Conservation (phyloP, 2,329 filamentous ascomycete species). For the Claviceps pusilla region DNA sequence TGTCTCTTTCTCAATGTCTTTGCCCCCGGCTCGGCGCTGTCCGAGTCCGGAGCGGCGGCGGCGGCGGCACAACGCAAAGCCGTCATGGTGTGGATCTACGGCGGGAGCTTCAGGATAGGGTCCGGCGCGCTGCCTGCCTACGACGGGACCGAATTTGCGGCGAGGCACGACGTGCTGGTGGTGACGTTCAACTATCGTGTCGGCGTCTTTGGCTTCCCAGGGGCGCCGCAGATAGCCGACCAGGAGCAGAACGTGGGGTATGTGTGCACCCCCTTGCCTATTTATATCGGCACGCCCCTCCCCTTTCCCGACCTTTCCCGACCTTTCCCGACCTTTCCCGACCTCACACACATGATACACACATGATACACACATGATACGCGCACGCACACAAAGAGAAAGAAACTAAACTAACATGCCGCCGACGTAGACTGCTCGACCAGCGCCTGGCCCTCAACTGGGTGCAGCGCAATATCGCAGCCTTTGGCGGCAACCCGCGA, state of each 20-base stretch:
- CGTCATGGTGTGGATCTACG: slow-evolving; percentile 15
- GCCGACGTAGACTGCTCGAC: slow-evolving; percentile 14
- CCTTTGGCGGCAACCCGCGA: slow-evolving; percentile 49
- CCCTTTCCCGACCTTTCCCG: no score
- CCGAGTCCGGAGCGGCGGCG: neutral
- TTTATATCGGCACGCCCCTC: neutral
- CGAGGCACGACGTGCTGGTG: slow-evolving; percentile 10
- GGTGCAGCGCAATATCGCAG: slow-evolving; percentile 46
- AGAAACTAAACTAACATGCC: no score
- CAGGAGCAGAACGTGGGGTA: neutral
- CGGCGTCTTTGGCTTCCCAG: slow-evolving; percentile 20
- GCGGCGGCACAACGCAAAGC: slow-evolving; percentile 1
- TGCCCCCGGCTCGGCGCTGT: slow-evolving; percentile 4
- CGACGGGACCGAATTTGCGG: neutral
- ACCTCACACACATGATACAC: no score
- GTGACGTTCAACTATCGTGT: slow-evolving; percentile 21
- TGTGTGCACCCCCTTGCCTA: neutral
- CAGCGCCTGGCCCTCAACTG: slow-evolving; percentile 45
- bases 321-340: no score
- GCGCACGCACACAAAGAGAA: no score
- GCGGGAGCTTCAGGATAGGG: slow-evolving; percentile 10
- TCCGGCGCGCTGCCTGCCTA: slow-evolving; percentile 6
- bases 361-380: neutral
- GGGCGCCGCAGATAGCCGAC: neutral
- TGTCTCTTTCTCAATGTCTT: slow-evolving; percentile 7